Base-by-base conservation (phyloP, 371 early-diverging fungal species). In the Actinomucor elegans region DNA sequence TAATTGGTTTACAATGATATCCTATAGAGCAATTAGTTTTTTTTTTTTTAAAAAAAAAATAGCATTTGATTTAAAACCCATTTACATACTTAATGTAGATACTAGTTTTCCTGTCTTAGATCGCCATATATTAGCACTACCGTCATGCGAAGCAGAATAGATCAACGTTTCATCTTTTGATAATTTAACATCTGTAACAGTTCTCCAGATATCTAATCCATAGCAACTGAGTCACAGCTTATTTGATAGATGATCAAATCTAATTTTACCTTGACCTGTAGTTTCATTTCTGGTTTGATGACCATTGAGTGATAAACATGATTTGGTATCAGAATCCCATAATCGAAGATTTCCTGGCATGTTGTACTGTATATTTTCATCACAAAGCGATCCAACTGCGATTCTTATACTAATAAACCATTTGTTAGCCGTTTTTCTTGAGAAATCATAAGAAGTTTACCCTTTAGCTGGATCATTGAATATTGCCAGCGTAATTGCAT, bases 331-430 rank as follows among this genome's bases (percentile, higher is more conserved):
- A 0, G 58, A 54, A 20, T 52, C 42, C 72, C 71, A 75, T 37
- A 69, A 12, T 18, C 75, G 44, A 15, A 75, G 36, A 37, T 75
- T 75, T 0, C 75, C 75, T 32, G 70, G 69, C 44, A 67, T 45
- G 36, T 75, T 75, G 31, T 71, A 75, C 21, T 66, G 67, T 2
- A 59, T 33, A 12, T 75, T 62, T 27, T 64, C 67, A 52, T 71
- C 69, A 51, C 75, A 75, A 1, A 66, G 43, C 9, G 66, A 67
- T 2, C 69, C 72, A 1, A 54, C 58, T 9, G 63, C 61, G 4
- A 75, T 45, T 5, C 37, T 23, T 12, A 63, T 15, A 24, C 68
- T 67, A 44, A 18, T 31, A 27, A 10, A 46, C 4, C 26, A 23
- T 15, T 2, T 24, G 1, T 24, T 26, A 11, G 8, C 17, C 5